Percentiles rank a stretch among this genome's conserved stretches.
phyloP scores from a whole-genome alignment of 768 basidiomycete genomes.

The Hygrophoropsis aurantiaca region DNA sequence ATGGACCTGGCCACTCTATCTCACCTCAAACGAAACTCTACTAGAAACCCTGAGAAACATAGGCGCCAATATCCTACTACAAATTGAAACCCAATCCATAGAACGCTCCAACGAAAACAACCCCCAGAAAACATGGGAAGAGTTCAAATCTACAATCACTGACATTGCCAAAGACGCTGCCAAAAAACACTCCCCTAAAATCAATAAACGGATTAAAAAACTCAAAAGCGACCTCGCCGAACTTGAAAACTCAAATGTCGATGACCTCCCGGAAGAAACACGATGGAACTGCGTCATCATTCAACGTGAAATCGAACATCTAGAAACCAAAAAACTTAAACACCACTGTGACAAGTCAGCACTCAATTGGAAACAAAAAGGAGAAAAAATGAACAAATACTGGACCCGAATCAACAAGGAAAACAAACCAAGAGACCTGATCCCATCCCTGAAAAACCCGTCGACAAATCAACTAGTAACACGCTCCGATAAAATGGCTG shows the following conservation, averaged over 20 bases:
- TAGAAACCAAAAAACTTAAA: conserved; percentile 3
- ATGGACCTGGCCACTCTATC: conserved; percentile 8
- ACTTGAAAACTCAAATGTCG: no score
- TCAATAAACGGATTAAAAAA: neutral
- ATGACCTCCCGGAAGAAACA: no score
- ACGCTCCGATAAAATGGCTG: conserved; percentile 28
- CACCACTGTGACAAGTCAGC: no score
- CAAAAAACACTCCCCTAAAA: neutral
- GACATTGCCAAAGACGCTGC: conserved; percentile 1
- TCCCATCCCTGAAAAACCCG: conserved; percentile 9
- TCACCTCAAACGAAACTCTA: conserved; percentile 2
- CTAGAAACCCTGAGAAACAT: neutral
- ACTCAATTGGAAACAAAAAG: no score
- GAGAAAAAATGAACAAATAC: conserved; percentile 11
- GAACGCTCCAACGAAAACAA: neutral
- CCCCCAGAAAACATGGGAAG: conserved; percentile 8
- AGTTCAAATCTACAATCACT: conserved; percentile 3
- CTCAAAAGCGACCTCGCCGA: neutral
- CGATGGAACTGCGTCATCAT: no score
- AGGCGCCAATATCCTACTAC: neutral
- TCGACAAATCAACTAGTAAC: neutral
- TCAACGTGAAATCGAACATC: neutral
- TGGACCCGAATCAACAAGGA: conserved; percentile 14
- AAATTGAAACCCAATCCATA: neutral
- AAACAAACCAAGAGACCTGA: conserved; percentile 12